phyloP scores from a whole-genome alignment of 1,284 basidiomycete species.

The Tilletia walkeri region DNA sequence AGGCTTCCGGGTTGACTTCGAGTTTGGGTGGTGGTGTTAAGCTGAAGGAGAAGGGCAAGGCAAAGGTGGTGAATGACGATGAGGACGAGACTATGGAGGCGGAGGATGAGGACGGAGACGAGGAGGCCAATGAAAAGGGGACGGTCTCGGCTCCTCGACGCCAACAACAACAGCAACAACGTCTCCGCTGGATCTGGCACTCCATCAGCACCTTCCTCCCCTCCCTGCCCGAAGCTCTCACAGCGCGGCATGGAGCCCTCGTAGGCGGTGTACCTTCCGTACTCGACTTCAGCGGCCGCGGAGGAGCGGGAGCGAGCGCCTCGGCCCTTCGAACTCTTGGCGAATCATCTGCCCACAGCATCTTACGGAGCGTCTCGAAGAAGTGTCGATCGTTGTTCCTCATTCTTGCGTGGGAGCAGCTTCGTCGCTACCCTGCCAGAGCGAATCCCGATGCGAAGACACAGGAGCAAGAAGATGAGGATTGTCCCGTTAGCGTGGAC shows the following conservation, averaged over 20 bases:
- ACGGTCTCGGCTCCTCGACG: not conserved
- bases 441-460: not conserved
- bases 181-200: slow-evolving; percentile 16
- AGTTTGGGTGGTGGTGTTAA: not conserved
- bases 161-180: not conserved
- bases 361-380: not conserved
- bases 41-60: too few species aligned
- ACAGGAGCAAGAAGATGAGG: not conserved
- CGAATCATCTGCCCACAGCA: not conserved
- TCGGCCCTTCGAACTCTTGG: not conserved
- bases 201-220: slow-evolving; percentile 12
- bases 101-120: not conserved
- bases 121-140: not conserved
- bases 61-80: not conserved
- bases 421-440: not conserved
- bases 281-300: slow-evolving; percentile 8
- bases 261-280: not conserved
- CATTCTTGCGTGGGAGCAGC: slow-evolving; percentile 14
- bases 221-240: slow-evolving; percentile 11
- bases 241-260: not conserved
- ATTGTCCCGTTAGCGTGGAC: not conserved
- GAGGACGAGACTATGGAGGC: not conserved
- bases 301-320: not conserved
- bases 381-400: not conserved
- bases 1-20: not conserved